Base-by-base conservation (phyloP, 1,284 basidiomycete genomes). In the Clitocybe nebularis region DNA sequence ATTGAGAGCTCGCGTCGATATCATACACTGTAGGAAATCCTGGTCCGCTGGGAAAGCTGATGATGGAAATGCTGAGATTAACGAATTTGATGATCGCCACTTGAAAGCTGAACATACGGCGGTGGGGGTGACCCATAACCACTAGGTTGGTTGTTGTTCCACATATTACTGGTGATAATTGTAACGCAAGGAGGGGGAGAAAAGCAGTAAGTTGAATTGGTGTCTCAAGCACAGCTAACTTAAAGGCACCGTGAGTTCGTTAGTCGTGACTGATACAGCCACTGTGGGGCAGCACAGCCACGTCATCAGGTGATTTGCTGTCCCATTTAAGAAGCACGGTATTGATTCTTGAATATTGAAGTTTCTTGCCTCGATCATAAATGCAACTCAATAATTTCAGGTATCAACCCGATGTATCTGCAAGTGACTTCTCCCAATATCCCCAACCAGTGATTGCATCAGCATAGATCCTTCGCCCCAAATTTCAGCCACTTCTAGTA, bases 41-140 rank as follows among this genome's bases (percentile, higher is more conserved):
- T 35, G 49, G 58, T 48, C 51, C 44, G 50, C 47, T 48, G 14
- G 59, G 58, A 47, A 62, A 64, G 34, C 54, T 58, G 19, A 21
- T 35, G 20, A n/a, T 20, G 30, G 52, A 42, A 41, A 52, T 53
- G 34, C 50, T 54, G 22, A 23, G 22, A n/a, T n/a, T n/a, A n/a
- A n/a, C n/a, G n/a, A n/a, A 23, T 19, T 16, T 30, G 8, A 25
- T 25, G 19, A 25, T 37, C 14, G 20, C 5, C 33, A 5, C 14
- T 4, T 11, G 14, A 19, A 32, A 5, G 13, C n/a, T 21, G 34
- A 20, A 33, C 46, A 26, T 47, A 54, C 56, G 44, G 19, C 28
- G 55, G 45, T 9, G 55, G 46, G 9, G 45, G 36, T 4, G 44
- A 41, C 24, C 34, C 44, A 36, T 55, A 54, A 30, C 42, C 45